Evolutionary conservation across 768 basidiomycete genomes (phyloP).

Genomic region (Russula vinacea): DNA sequence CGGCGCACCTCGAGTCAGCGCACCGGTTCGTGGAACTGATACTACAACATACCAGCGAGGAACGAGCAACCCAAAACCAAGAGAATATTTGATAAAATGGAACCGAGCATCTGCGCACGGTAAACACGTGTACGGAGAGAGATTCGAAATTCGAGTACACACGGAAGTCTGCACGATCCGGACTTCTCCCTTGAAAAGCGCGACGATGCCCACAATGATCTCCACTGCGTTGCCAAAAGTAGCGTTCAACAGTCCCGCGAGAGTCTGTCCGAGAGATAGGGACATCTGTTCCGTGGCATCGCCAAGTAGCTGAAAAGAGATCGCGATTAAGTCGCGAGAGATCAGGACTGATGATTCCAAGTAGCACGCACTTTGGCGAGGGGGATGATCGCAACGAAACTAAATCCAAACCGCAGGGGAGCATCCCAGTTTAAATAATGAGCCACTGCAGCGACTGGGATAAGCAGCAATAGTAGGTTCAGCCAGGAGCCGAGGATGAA

Average conservation of each 20-base stretch:
- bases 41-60: slow-evolving; percentile 57
- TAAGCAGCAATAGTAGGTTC: slow-evolving; percentile 74
- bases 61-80: slow-evolving; percentile 90
- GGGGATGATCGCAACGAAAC: slow-evolving; percentile 81
- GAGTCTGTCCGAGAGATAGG: slow-evolving; percentile 72
- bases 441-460: slow-evolving; percentile 67
- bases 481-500: slow-evolving; percentile 65
- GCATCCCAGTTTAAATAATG: slow-evolving; percentile 74
- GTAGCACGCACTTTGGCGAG: slow-evolving; percentile 66
- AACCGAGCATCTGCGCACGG: slow-evolving; percentile 70
- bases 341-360: background rate
- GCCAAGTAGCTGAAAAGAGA: slow-evolving; percentile 55
- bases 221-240: slow-evolving; percentile 83
- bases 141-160: slow-evolving; percentile 33
- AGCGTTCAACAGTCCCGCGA: slow-evolving; percentile 84
- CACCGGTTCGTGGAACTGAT: background rate
- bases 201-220: slow-evolving; percentile 85
- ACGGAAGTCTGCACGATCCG: slow-evolving; percentile 91
- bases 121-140: slow-evolving; percentile 10
- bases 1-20: background rate
- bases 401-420: slow-evolving; percentile 68
- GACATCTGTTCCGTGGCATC: slow-evolving; percentile 82
- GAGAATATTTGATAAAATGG: slow-evolving; percentile 85
- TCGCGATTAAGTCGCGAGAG: background rate
- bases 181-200: slow-evolving; percentile 67